A percentile compares a stretch with the other conserved stretches of the same genome.
phyloP scores from a whole-genome alignment of 306 rosid species.

The Cicer cuneatum region DNA sequence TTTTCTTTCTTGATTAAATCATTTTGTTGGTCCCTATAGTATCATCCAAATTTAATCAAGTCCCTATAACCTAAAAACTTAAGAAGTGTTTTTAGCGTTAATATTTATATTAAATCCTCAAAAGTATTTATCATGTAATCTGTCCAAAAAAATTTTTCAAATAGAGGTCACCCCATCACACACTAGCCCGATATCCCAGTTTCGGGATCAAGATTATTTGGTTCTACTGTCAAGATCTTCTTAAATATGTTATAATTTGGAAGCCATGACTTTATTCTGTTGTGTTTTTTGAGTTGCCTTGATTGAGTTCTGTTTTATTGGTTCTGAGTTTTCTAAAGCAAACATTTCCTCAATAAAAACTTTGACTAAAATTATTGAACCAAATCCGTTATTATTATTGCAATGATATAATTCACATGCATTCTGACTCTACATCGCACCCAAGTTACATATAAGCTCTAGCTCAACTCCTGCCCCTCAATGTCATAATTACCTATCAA shows the following conservation, averaged over 20 bases:
- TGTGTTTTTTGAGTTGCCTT: background rate
- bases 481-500: too few relatives aligned
- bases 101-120: background rate
- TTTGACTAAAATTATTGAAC: background rate
- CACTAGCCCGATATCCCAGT: background rate
- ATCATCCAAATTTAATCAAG: background rate
- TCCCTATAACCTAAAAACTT: background rate
- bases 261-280: background rate
- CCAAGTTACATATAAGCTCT: too few relatives aligned
- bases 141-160: background rate
- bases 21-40: background rate
- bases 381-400: background rate
- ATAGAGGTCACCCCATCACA: background rate
- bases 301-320: background rate
- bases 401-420: background rate
- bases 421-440: background rate
- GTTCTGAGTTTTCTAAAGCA: background rate
- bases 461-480: too few relatives aligned
- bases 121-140: background rate
- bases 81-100: background rate
- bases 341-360: background rate
- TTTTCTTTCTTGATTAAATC: background rate
- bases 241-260: background rate
- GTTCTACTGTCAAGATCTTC: background rate
- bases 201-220: background rate